Percentiles rank a stretch among this genome's conserved stretches.
Conservation (phyloP, 129 eudicot species). For the Centaurea solstitialis region DNA sequence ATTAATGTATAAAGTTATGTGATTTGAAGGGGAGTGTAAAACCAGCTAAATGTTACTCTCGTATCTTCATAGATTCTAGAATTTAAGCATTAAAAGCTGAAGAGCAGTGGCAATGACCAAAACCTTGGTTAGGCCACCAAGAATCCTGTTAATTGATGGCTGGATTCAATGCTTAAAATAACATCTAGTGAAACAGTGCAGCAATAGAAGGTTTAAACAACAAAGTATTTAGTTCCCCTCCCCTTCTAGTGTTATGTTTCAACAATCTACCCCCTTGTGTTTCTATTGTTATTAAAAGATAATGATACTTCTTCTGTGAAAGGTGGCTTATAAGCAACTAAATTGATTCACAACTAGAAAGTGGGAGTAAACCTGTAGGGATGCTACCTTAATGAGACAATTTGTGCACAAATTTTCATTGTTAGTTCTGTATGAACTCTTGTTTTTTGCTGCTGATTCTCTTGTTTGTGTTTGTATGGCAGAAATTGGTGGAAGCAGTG, state of each 20-base stretch:
- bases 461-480: constrained; percentile 23
- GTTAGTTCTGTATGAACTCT: neutral
- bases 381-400: neutral
- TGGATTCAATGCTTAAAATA: neutral
- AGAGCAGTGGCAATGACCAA: neutral
- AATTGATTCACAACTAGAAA: neutral
- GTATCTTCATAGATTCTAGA: neutral
- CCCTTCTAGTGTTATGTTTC: neutral
- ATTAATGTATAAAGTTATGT: neutral
- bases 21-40: neutral
- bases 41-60: neutral
- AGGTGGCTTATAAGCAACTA: neutral
- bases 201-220: neutral
- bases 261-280: neutral
- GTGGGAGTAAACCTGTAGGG: neutral
- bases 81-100: neutral
- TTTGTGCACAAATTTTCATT: neutral
- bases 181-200: neutral
- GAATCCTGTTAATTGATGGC: neutral
- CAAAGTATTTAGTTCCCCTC: neutral
- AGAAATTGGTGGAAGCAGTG: constrained; percentile 54
- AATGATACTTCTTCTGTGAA: neutral
- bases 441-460: neutral
- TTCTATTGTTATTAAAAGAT: neutral
- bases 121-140: neutral